A percentile compares a stretch with the other conserved stretches of the same genome.
Evolutionary conservation across 2,329 filamentous ascomycete species (phyloP).

Genomic region (Chrysosporium keratinophilum): DNA sequence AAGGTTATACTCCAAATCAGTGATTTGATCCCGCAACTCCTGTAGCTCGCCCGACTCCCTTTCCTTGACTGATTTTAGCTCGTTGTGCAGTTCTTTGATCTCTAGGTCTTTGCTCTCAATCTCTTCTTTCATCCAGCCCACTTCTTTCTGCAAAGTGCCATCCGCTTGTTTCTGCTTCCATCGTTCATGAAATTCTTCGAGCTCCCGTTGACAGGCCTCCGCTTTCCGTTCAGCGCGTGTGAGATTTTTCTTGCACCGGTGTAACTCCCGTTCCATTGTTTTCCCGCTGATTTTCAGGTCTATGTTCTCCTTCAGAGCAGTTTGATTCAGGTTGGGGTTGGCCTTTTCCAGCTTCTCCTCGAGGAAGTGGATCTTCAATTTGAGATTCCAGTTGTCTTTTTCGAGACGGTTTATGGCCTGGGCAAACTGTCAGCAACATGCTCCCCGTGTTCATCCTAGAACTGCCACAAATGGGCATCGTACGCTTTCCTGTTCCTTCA

Average conservation of each 20-base stretch:
- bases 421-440: neutral
- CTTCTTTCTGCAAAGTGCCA: conserved; percentile 55
- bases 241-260: conserved; percentile 75
- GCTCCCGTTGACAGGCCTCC: conserved; percentile 69
- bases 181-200: conserved; percentile 72
- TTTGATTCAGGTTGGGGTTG: conserved; percentile 80
- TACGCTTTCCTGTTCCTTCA: conserved; percentile 77
- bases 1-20: conserved; percentile 63
- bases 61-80: conserved; percentile 48
- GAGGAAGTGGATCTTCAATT: conserved; percentile 93
- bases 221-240: conserved; percentile 74
- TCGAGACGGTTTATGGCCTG: conserved; percentile 82
- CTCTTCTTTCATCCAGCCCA: conserved; percentile 42
- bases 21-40: conserved; percentile 61
- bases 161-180: conserved; percentile 65
- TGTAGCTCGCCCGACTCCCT: conserved; percentile 50
- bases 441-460: neutral
- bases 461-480: neutral
- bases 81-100: conserved; percentile 37
- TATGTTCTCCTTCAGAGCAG: conserved; percentile 85
- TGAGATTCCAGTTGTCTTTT: conserved; percentile 96
- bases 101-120: conserved; percentile 40
- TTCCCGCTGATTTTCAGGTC: conserved; percentile 89
- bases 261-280: conserved; percentile 78
- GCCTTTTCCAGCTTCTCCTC: conserved; percentile 81